Evolutionary conservation across 495 filamentous ascomycete genomes (phyloP), one percentile per base, ranked within the genome.

Genomic region (Entonaema liquescens): DNA sequence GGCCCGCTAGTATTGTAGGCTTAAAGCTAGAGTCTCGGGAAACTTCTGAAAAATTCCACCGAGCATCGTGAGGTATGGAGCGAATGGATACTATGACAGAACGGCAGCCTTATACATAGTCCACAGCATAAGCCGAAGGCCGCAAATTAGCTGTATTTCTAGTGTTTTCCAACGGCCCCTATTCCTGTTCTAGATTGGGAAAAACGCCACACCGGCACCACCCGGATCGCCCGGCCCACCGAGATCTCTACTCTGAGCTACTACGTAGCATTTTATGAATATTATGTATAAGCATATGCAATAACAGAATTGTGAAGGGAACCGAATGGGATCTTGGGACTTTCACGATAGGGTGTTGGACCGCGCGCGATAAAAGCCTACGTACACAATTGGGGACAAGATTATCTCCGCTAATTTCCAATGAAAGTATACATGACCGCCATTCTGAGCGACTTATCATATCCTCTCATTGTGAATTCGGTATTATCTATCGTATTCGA

Each of bases 401-500:
- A 47, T 47, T 19, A 13, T 47, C 42, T 53, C 62, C 49, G 38
- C 40, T 31, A 12, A 52, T 65, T 31, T 29, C 23, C 23, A 19
- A 53, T 26, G n/a, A 31, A 35, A 52, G 40, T 42, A 19, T 38
- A 54, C 25, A 59, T 62, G 55, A 71, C 62, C 58, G 42, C 47
- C 21, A 23, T 50, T 58, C 58, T 8, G 35, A 26, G 19, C 31
- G 42, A 62, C 33, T 33, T 38, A 63, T 58, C 36, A 58, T 47
- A 61, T 52, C 21, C n/a, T 36, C 29, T n/a, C 7, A 42, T 21
- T 38, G 53, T 63, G 50, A 65, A 54, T 31, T 25, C 17, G 47
- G 42, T 71, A 58, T 52, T 62, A 62, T 59, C 59, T 58, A 62
- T 73, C 70, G 70, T 73, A 73, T 73, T 69, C 50, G 38, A 61